Conservation (phyloP, 164 flowering plant species). For the Cinnamomum chago region DNA sequence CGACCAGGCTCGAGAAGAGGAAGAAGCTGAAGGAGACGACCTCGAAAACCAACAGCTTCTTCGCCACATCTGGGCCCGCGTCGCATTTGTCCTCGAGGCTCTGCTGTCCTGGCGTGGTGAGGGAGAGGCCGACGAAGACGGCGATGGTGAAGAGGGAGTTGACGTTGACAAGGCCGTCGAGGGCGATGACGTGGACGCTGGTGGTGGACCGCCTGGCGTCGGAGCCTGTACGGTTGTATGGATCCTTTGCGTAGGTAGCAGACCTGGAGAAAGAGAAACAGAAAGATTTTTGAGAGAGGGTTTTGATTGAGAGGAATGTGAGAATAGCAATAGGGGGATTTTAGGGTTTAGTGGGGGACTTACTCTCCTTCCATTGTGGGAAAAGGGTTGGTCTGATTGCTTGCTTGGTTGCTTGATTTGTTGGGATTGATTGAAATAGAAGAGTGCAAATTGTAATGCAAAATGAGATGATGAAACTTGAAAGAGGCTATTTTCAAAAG, state of each 20-base stretch:
- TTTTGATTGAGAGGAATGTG: too few species aligned
- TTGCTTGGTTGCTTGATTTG: not conserved
- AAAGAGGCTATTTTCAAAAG: not conserved
- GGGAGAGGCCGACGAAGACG: slow-evolving; percentile 57
- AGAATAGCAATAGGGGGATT: not conserved
- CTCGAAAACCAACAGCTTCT: slow-evolving; percentile 36
- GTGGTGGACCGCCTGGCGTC: slow-evolving; percentile 34
- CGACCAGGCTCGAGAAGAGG: slow-evolving; percentile 38
- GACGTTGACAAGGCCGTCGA: slow-evolving; percentile 64
- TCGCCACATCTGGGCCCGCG: slow-evolving; percentile 33
- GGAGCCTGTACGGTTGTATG: not conserved
- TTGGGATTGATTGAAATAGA: not conserved
- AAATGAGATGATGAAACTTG: not conserved
- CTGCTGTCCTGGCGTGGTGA: slow-evolving; percentile 14
- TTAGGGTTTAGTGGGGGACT: not conserved
- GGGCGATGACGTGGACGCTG: slow-evolving; percentile 61
- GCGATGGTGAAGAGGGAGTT: slow-evolving; percentile 71
- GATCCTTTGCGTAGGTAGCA: not conserved
- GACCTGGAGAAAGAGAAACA: not conserved
- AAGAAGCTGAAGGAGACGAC: slow-evolving; percentile 38
- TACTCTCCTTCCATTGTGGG: not conserved
- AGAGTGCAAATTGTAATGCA: not conserved
- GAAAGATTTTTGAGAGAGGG: not conserved
- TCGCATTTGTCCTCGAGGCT: slow-evolving; percentile 35
- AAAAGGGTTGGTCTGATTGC: not conserved